Evolutionary conservation across 495 filamentous ascomycete species (phyloP).

Genomic region (Penicillium pancosmium): DNA sequence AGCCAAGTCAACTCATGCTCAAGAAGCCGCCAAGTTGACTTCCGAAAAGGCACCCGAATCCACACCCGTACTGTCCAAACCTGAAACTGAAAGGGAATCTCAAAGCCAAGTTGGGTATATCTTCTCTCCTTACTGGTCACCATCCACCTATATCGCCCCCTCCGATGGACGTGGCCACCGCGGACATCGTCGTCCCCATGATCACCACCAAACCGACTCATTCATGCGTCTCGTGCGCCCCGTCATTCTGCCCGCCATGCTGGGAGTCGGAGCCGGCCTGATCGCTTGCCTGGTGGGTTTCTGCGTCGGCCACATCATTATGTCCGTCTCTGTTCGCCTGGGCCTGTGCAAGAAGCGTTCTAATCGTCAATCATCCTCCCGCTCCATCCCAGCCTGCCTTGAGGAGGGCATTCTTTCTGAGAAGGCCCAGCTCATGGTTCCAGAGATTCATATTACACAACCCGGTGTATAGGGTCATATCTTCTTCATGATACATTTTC

Average conservation of each 20-base stretch:
- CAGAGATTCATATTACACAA: constrained; percentile 15
- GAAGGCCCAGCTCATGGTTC: constrained; percentile 20
- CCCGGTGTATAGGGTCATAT: constrained; percentile 4
- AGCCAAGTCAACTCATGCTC: background rate
- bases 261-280: constrained; percentile 44
- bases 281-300: constrained; percentile 46
- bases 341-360: constrained; percentile 11
- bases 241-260: constrained; percentile 39
- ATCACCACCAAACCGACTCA: constrained; percentile 23
- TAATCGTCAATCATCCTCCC: background rate
- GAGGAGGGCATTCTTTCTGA: constrained; percentile 27
- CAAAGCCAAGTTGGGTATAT: constrained; percentile 15
- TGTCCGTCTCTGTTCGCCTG: constrained; percentile 33
- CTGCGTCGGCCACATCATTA: constrained; percentile 38
- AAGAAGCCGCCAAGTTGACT: background rate
- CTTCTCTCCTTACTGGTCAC: constrained; percentile 26
- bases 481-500: constrained; percentile 1
- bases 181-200: constrained; percentile 14
- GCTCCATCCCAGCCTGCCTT: background rate
- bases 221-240: constrained; percentile 34
- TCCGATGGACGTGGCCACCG: constrained; percentile 9
- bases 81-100: background rate
- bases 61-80: background rate
- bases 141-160: constrained; percentile 1
- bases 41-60: background rate